Evolutionary conservation across 257 asterid genomes (phyloP).

Genomic region (Petrea volubilis): DNA sequence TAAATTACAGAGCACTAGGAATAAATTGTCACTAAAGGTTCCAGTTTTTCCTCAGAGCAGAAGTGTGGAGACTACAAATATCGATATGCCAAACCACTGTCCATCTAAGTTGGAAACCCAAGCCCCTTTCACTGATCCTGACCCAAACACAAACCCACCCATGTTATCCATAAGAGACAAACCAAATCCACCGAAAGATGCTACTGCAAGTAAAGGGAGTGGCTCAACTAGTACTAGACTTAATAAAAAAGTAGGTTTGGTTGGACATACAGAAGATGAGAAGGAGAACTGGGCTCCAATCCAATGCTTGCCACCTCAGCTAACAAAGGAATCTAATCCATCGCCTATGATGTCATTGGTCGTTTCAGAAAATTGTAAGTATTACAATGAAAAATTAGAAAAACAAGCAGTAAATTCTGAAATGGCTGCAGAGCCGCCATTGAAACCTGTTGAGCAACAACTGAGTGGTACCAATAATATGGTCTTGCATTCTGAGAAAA

Average conservation of each 20-base stretch:
- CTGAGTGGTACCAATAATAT: constrained; percentile 24
- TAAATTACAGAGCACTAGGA: constrained; percentile 24
- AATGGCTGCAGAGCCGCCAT: constrained; percentile 23
- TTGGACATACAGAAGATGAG: constrained; percentile 34
- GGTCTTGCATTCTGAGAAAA: constrained; percentile 27
- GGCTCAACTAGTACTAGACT: constrained; percentile 25
- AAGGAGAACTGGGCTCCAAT: constrained; percentile 51
- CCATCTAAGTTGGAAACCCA: constrained; percentile 28
- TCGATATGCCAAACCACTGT: constrained; percentile 22
- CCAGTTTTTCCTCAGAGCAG: constrained; percentile 34
- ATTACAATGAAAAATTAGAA: constrained; percentile 11
- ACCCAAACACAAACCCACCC: constrained; percentile 19
- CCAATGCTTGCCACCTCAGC: constrained; percentile 16
- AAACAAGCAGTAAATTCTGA: constrained; percentile 4
- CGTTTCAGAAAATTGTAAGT: constrained; percentile 24
- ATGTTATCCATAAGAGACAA: constrained; percentile 15
- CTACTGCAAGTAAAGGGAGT: constrained; percentile 25
- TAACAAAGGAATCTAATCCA: constrained; percentile 16
- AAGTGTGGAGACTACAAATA: constrained; percentile 22
- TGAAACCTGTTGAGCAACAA: constrained; percentile 28
- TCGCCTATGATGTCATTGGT: constrained; percentile 4
- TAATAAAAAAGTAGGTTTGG: constrained; percentile 42
- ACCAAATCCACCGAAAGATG: constrained; percentile 22
- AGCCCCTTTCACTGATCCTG: constrained; percentile 19
- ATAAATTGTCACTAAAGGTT: constrained; percentile 40